phyloP scores from a whole-genome alignment of 257 asterid genomes.

The Primulina eburnea region DNA sequence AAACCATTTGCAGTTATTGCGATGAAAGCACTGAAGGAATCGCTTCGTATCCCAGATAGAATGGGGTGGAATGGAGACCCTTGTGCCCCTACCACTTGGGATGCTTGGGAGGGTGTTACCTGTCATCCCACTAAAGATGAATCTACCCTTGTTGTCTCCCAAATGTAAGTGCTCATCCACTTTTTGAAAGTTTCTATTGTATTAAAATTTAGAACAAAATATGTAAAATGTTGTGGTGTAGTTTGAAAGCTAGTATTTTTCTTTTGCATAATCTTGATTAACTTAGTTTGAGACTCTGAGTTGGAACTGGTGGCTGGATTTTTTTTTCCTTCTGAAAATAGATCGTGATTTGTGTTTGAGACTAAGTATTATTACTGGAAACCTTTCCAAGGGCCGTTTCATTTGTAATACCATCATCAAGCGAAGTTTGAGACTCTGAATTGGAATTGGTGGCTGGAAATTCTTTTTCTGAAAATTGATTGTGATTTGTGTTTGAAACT shows the following conservation, averaged over 20 bases:
- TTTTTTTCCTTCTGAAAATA: not conserved
- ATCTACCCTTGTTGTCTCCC: constrained; percentile 70
- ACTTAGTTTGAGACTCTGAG: not conserved
- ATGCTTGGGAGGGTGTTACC: constrained; percentile 99
- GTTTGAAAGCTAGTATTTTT: not conserved
- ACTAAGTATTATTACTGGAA: not conserved
- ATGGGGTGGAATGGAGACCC: constrained; percentile 99
- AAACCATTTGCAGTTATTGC: constrained; percentile 61
- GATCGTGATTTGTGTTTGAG: not conserved
- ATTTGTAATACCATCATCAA: not conserved
- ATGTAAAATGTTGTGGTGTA: too few species aligned
- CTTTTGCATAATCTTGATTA: not conserved
- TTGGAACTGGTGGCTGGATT: too few species aligned
- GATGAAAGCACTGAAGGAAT: constrained; percentile 82
- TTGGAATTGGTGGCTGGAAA: not conserved
- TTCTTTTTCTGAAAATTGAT: not conserved
- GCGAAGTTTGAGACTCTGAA: not conserved
- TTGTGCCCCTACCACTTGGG: constrained; percentile 98
- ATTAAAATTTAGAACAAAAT: not conserved
- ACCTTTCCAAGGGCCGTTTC: not conserved
- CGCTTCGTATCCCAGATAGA: constrained; percentile 90
- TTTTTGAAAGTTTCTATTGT: not conserved
- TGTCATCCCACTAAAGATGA: constrained; percentile 61
- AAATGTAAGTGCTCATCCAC: constrained; percentile 56
- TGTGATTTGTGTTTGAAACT: not conserved